A percentile compares a stretch with the other conserved stretches of the same genome.
These are phyloP conservation scores for Telopea speciosissima DNA, from an alignment of 177 flowering plant species.

Conservation along the genomic window DNA sequence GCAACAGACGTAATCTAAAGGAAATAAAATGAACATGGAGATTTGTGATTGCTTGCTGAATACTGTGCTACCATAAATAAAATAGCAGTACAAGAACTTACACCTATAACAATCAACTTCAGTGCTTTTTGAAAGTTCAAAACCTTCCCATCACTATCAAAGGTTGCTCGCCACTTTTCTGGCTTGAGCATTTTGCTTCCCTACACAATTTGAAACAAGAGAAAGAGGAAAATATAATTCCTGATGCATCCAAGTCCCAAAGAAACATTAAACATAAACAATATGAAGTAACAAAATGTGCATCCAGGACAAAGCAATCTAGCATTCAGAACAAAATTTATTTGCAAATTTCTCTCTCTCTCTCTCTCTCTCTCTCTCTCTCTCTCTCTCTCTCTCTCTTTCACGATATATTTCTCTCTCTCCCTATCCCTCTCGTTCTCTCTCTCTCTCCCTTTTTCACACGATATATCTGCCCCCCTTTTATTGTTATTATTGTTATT, in stretches of 20 bases:
- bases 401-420: no score
- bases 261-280: neutral
- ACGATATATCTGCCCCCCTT: no score
- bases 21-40: neutral
- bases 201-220: conserved; percentile 32
- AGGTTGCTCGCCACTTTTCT: conserved; percentile 75
- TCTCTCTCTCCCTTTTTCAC: no score
- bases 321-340: neutral
- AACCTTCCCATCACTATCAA: conserved; percentile 70
- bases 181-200: conserved; percentile 77
- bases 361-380: no score
- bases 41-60: neutral
- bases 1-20: neutral
- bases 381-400: no score
- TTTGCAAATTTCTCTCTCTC: no score
- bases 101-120: conserved; percentile 70
- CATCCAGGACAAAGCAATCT: neutral
- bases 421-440: no score
- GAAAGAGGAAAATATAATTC: neutral
- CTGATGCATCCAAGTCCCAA: neutral
- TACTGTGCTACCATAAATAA: neutral
- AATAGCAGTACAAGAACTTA: conserved; percentile 26
- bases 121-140: conserved; percentile 63
- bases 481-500: no score
- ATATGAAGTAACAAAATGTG: no score